Evolutionary conservation across 768 basidiomycete genomes (phyloP).

Genomic region (Lactarius hatsudake): DNA sequence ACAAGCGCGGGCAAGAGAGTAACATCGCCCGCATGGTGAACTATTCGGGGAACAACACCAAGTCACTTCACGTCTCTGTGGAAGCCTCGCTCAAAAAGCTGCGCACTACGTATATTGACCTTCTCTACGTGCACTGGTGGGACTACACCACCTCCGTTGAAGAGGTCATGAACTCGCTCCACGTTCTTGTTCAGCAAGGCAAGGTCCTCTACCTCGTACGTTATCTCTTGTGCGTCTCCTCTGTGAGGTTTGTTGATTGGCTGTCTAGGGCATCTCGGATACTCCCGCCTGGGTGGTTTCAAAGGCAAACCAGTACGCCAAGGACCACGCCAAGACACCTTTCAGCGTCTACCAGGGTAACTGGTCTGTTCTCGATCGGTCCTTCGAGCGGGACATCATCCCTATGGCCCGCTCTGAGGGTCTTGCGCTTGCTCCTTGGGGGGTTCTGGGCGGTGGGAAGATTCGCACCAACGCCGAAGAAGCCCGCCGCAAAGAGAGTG

Average conservation of each 20-base stretch:
- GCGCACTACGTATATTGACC: constrained; percentile 46
- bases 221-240: not conserved
- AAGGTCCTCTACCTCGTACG: constrained; percentile 42
- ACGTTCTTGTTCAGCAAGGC: constrained; percentile 48
- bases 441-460: constrained; percentile 40
- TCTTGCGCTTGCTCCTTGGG: constrained; percentile 44
- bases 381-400: constrained; percentile 41
- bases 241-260: not conserved
- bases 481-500: constrained; percentile 31
- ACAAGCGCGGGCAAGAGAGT: constrained; percentile 27
- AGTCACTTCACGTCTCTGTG: constrained; percentile 41
- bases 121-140: constrained; percentile 49
- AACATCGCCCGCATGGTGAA: constrained; percentile 32
- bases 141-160: constrained; percentile 51
- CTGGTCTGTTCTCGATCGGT: constrained; percentile 38
- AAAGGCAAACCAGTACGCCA: constrained; percentile 42
- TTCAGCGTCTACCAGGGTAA: constrained; percentile 38
- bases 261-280: constrained; percentile 25
- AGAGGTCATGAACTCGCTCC: constrained; percentile 55
- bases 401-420: constrained; percentile 38
- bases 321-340: constrained; percentile 38
- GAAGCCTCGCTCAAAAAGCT: constrained; percentile 47
- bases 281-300: constrained; percentile 40
- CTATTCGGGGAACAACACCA: constrained; percentile 43
- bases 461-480: constrained; percentile 41